Conservation (phyloP, 805 yeast species). For the Torulaspora maleeae region DNA sequence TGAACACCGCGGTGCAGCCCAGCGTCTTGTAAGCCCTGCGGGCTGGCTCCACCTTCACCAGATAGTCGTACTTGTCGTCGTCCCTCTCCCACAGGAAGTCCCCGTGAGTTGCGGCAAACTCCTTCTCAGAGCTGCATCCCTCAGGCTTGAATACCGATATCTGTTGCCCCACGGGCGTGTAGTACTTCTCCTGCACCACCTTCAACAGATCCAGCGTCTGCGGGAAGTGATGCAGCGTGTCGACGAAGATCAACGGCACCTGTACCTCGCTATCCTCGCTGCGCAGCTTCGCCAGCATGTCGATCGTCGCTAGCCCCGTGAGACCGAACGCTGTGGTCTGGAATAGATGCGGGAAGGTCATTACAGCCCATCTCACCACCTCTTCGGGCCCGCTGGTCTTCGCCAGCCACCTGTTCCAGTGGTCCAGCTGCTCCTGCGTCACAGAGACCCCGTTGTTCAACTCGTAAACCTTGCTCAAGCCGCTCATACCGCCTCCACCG, state of each 20-base stretch:
- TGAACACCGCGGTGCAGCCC: constrained; percentile 75
- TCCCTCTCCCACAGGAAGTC: constrained; percentile 77
- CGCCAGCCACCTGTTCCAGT: constrained; percentile 60
- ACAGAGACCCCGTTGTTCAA: constrained; percentile 37
- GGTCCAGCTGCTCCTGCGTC: constrained; percentile 53
- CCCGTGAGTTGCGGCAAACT: constrained; percentile 67
- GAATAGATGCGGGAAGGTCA: constrained; percentile 75
- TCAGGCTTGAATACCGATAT: constrained; percentile 67
- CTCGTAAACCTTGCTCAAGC: constrained; percentile 8
- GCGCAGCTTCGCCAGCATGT: constrained; percentile 60
- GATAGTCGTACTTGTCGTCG: constrained; percentile 74
- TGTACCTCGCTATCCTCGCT: constrained; percentile 15
- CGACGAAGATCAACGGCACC: constrained; percentile 76
- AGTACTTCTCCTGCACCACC: constrained; percentile 52
- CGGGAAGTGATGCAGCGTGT: constrained; percentile 91
- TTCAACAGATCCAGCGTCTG: constrained; percentile 78
- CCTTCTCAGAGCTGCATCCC: constrained; percentile 50
- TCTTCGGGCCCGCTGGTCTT: constrained; percentile 55
- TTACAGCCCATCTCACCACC: constrained; percentile 73
- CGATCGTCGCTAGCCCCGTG: constrained; percentile 84
- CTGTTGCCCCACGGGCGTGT: constrained; percentile 27
- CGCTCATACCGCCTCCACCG: constrained; percentile 1
- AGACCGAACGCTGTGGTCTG: constrained; percentile 96
- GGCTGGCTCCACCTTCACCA: constrained; percentile 90
- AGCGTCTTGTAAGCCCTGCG: constrained; percentile 75